Conservation (phyloP, 1,139 yeast species). For the Hansenula sp. region DNA sequence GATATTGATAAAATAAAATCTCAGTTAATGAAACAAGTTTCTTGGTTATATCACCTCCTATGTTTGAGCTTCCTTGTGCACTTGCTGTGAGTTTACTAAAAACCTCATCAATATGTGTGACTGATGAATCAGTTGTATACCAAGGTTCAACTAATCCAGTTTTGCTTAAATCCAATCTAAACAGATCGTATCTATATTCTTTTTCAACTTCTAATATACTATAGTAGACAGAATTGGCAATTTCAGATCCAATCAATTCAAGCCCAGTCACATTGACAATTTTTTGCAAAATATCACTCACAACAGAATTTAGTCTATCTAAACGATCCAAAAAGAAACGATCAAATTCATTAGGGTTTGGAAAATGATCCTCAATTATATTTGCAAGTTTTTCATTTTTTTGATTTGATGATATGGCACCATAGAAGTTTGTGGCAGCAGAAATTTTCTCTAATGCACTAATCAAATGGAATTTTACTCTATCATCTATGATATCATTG, state of each 20-base stretch:
- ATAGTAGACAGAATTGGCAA: constrained; percentile 36
- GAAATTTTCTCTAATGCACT: constrained; percentile 54
- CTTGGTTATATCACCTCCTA: constrained; percentile 11
- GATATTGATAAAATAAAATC: constrained; percentile 30
- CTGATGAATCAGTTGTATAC: constrained; percentile 24
- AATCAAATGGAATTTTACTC: constrained; percentile 34
- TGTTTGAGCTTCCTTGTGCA: constrained; percentile 3
- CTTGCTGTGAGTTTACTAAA: constrained; percentile 25
- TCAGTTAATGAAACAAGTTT: constrained; percentile 28
- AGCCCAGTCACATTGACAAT: constrained; percentile 24
- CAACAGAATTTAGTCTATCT: constrained; percentile 32
- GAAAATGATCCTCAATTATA: constrained; percentile 14
- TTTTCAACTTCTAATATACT: constrained; percentile 40
- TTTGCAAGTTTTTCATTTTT: constrained; percentile 16
- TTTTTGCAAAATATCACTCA: constrained; percentile 33
- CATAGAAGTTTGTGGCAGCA: constrained; percentile 52
- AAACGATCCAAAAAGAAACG: constrained; percentile 26
- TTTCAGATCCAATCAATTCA: constrained; percentile 28
- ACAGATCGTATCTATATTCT: constrained; percentile 28
- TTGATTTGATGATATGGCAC: constrained; percentile 22
- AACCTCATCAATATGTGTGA: constrained; percentile 21
- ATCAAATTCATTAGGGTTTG: constrained; percentile 2
- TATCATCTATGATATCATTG: constrained; percentile 8
- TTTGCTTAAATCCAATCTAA: constrained; percentile 24
- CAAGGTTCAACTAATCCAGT: constrained; percentile 28